A percentile compares a stretch with the other conserved stretches of the same genome.
phyloP scores from a whole-genome alignment of 768 basidiomycete genomes.

The Baorangia bicolor region DNA sequence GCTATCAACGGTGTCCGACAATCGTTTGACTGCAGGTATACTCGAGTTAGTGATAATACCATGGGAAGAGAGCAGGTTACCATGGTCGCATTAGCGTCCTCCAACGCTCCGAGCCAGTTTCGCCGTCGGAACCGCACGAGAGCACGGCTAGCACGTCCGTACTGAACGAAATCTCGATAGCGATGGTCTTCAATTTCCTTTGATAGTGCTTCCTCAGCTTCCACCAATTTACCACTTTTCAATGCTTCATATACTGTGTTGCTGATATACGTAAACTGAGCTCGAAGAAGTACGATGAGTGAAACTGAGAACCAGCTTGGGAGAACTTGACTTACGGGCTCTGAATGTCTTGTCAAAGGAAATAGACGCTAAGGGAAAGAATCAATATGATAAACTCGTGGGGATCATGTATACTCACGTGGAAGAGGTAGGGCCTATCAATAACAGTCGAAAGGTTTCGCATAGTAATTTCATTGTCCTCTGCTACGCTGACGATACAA shows the following conservation, averaged over 20 bases:
- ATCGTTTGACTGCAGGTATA: background rate
- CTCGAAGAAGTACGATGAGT: background rate
- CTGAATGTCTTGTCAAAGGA: background rate
- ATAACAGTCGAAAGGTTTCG: background rate
- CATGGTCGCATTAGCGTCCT: background rate
- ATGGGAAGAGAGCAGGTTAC: background rate
- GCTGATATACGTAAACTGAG: slow-evolving; percentile 16
- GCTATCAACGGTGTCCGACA: background rate
- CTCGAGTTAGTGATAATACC: background rate
- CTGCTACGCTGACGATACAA: slow-evolving; percentile 1
- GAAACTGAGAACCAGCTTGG: too few species aligned
- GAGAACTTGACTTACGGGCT: slow-evolving; percentile 5
- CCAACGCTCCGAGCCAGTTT: slow-evolving; percentile 4
- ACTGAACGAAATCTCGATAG: background rate
- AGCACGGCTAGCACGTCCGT: slow-evolving; percentile 15
- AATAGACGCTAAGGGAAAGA: background rate
- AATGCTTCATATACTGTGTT: background rate
- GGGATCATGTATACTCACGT: background rate
- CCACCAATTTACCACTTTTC: slow-evolving; percentile 4
- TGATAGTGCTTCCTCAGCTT: slow-evolving; percentile 5
- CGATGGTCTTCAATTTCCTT: slow-evolving; percentile 8
- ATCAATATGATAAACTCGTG: background rate
- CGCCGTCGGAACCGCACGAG: slow-evolving; percentile 8
- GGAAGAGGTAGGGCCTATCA: background rate
- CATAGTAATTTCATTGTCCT: background rate